Evolutionary conservation across 257 asterid genomes (phyloP), one percentile per base, ranked within the genome.

Genomic region (Vinca minor): DNA sequence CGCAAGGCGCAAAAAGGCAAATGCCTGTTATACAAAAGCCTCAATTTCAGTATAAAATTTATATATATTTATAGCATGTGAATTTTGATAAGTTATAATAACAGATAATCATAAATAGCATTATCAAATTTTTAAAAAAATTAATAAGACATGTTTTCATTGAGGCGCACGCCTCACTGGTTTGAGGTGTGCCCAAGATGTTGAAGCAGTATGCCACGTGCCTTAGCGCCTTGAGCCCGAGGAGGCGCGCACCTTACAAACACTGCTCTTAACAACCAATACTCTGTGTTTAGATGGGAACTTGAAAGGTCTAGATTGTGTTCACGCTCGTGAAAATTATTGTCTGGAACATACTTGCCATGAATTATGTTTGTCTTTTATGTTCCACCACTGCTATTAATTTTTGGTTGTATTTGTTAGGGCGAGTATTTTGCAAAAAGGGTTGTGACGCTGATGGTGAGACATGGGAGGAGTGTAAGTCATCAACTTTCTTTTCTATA

Each of bases 351-450:
- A 56, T 31, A 2, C 31, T 56, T 54, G 6, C 6, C 1, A 31
- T 18, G 6, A 56, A 56, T 56, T 4, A 56, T 56, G 62, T 23
- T 7, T 47, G 36, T 42, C 11, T 36, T 35, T 18, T 29, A 2
- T 29, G 41, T 45, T 29, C 18, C 11, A 3, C 18, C 45, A 17
- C 41, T 34, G 11, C 8, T 13, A 44, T 29, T 38, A 5, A 17
- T 13, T 23, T 61, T 45, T n/a, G 41, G n/a, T 64, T 49, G 70
- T 57, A 67, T 75, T 71, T 64, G 64, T 78, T 53, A 87, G 97
- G 97, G 97, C 79, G 97, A 76, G 91, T 90, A 55, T 90, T 82
- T 62, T 90, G 97, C 88, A 87, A 90, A 66, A 90, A 90, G 67
- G 96, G 96, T 2, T 85, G 96, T 56, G 87, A 87, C 76, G 80